Evolutionary conservation across 495 filamentous ascomycete genomes (phyloP), one percentile per base, ranked within the genome.

Genomic region (Neurospora sp.): DNA sequence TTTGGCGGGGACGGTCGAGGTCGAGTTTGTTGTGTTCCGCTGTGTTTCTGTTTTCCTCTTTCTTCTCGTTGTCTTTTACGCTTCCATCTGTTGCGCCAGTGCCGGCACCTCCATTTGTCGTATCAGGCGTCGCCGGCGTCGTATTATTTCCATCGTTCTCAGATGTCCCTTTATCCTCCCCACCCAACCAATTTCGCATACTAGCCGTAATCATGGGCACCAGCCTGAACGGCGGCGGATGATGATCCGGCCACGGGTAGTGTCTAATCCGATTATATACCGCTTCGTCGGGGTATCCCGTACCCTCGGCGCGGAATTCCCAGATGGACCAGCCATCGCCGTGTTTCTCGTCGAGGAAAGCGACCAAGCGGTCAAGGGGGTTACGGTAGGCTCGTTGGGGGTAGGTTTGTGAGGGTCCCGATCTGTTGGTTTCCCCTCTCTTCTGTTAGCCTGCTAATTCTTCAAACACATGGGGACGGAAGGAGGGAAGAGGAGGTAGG

Each of bases 221-320:
- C 16, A 97, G 82, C 39, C 88, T 87, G 77, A 99, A 98, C 4
- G 96, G 96, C 72, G 96, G 96, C 39, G 96, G 96, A 79, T 98
- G 96, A 78, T 99, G 96, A 79, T 99, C 96, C 0, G 96, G 96
- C 88, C 92, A 99, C 2, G 96, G 96, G 75, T 92, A 98, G 82
- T 98, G 96, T 74, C 90, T 87, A 68, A 98, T 89, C 0, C 94
- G 84, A 39, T 87, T 85, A 77, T 94, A 92, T 2, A 99, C 94
- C 71, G 96, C 94, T 35, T 86, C 86, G 79, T 98, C 96, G 0
- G 92, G 93, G 76, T 99, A 99, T 0, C 96, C 96, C 0, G 96
- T 97, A 9, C 96, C 96, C 79, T 99, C 96, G 40, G 93, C 96
- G 42, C 96, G 90, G 77, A 98, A 98, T 78, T 99, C 96, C 93